Evolutionary conservation across 306 rosid species (phyloP).

Genomic region (Senna siamea): DNA sequence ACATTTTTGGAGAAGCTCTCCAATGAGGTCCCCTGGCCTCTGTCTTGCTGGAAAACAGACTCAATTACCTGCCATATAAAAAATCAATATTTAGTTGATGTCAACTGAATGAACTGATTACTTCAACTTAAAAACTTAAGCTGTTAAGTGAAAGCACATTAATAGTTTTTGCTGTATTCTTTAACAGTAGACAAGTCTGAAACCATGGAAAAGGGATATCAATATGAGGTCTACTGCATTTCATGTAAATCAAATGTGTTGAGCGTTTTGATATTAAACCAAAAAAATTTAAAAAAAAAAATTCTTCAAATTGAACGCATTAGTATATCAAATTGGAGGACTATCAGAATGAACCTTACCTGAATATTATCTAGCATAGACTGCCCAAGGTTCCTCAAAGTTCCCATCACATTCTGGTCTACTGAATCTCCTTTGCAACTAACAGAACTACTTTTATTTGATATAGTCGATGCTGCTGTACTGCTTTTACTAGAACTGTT

Average conservation of each 20-base stretch:
- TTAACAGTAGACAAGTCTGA: not conserved
- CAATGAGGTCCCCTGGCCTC: constrained; percentile 57
- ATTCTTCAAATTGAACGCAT: not conserved
- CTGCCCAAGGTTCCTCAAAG: constrained; percentile 86
- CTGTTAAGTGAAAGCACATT: not conserved
- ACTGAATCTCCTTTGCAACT: constrained; percentile 60
- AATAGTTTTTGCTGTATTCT: not conserved
- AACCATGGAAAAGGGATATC: no score
- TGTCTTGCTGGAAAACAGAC: constrained; percentile 83
- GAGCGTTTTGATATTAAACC: not conserved
- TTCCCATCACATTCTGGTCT: constrained; percentile 81
- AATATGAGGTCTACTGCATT: no score
- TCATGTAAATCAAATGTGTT: constrained; percentile 10
- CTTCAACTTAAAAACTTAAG: not conserved
- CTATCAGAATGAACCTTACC: constrained; percentile 52
- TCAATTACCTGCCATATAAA: constrained; percentile 73
- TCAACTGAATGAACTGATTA: not conserved
- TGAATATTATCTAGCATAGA: constrained; percentile 95
- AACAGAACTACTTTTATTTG: constrained; percentile 49
- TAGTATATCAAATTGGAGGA: not conserved
- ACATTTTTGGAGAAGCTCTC: constrained; percentile 66
- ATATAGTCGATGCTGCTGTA: constrained; percentile 39
- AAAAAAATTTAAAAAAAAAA: not conserved
- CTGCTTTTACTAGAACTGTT: constrained; percentile 42
- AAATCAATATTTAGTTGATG: not conserved